Evolutionary conservation across 139 green algal genomes (phyloP), one percentile per base, ranked within the genome.

Genomic region (Chlorella sp.): DNA sequence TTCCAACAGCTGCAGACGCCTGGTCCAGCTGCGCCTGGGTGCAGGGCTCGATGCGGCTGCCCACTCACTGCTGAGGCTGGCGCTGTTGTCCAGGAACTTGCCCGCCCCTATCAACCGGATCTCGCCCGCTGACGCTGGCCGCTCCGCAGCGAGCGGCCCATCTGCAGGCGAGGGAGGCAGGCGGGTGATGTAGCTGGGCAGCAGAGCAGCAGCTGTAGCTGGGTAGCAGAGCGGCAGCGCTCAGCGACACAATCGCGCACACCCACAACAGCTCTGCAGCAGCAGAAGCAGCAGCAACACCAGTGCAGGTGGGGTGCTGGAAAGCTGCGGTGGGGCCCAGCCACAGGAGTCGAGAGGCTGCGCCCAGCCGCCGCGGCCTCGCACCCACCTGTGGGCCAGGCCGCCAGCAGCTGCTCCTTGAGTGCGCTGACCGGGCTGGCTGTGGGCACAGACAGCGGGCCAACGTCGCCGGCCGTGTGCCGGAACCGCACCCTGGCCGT

Each of bases 91-190:
- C 79, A 88, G 26, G 48, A 88, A 88, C 46, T 77, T 83, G 20
- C 84, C 84, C 11, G 43, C n/a, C n/a, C 60, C 73, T 44, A 88
- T 88, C 44, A 88, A 38, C 40, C 46, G 46, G 76, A 88, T 68
- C 65, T 88, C 84, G 5, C 62, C 62, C 36, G 40, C 56, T 9
- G 69, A 76, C 24, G 40, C 44, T 7, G 84, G 84, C 30, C 67
- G 34, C 44, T 84, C 73, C 8, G 32, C 36, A 19, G 46, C 54
- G 36, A 88, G 24, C 34, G 76, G 46, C 16, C 84, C 84, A 14
- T 88, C 84, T 88, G 84, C 58, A 80, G 26, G n/a, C n/a, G n/a
- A n/a, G n/a, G n/a, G n/a, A n/a, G n/a, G n/a, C n/a, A n/a, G n/a
- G 9, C 14, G 40, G 30, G 5, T 24, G 48, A 9, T 44, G n/a